Base-by-base conservation (phyloP, 345 rosid genomes). In the Brassica nigra region DNA sequence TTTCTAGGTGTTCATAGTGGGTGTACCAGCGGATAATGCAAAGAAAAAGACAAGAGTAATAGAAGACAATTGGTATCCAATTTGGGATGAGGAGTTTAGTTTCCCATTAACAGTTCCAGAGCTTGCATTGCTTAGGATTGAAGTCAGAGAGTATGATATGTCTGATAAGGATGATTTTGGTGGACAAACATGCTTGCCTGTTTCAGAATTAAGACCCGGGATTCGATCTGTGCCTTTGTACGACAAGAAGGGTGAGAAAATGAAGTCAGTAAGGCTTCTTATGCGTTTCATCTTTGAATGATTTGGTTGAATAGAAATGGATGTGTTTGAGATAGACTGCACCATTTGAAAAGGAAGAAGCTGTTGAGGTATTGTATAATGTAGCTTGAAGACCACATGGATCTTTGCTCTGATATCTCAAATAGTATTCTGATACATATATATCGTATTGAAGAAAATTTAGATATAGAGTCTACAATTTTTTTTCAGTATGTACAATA, bases 121-220 rank as follows among this genome's bases (percentile, higher is more conserved):
- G 61, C 61, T 54, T 15, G 61, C 61, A 54, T 54, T 54, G 61
- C 97, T 94, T 65, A 83, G 95, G 73, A 83, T 92, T 3, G 98
- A 90, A 83, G 95, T 92, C 62, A 84, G 85, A n/a, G 97, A 91
- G 39, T 84, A 91, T 20, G 93, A 94, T 76, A 84, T 86, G 86
- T 91, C 93, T 0, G 97, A 92, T 39, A 89, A 87, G 68, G 95
- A 94, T 63, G 95, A 92, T 54, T 94, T 94, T 62, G 93, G 90
- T 0, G 98, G 97, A 61, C 95, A 94, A 81, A 87, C 97, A 68
- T 91, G 95, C 62, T 81, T 94, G 75, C 98, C 97, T 27, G 89
- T 92, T 47, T 65, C 86, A 20, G 98, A 94, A 73, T 18, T 92
- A 74, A 81, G 80, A 77, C 76, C 82, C 0, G 97, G 98, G 75